A percentile compares a stretch with the other conserved stretches of the same genome.
Evolutionary conservation across 306 rosid genomes (phyloP).

Genomic region (Carpinus viminea): DNA sequence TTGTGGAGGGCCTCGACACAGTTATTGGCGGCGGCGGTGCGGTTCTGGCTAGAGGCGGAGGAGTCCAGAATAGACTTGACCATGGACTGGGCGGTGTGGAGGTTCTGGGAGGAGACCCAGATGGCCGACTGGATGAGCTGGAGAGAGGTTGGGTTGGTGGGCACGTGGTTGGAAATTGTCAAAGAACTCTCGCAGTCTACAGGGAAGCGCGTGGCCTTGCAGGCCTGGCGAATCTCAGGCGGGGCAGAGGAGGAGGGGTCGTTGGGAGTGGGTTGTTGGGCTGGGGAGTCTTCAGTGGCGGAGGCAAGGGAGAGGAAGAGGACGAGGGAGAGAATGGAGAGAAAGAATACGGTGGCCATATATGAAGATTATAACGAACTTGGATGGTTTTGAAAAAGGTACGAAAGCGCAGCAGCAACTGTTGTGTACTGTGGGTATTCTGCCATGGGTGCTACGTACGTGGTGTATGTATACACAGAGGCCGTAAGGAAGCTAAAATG

Average conservation of each 20-base stretch:
- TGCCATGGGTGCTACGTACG: background rate
- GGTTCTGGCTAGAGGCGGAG: constrained; percentile 45
- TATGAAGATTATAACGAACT: constrained; percentile 49
- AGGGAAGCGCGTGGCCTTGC: constrained; percentile 79
- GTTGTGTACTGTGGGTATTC: constrained; percentile 21
- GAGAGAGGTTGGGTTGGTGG: constrained; percentile 37
- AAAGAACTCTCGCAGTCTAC: constrained; percentile 52
- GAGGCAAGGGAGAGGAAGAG: constrained; percentile 48
- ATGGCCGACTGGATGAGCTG: constrained; percentile 53
- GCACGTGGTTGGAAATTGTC: constrained; percentile 22
- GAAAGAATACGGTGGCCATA: constrained; percentile 44
- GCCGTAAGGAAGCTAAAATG: too few relatives aligned
- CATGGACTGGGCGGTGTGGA: constrained; percentile 56
- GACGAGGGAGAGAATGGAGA: constrained; percentile 42
- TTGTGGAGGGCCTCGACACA: constrained; percentile 50
- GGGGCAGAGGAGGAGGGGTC: background rate
- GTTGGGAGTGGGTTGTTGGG: background rate
- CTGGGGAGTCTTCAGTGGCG: constrained; percentile 32
- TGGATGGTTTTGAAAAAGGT: constrained; percentile 28
- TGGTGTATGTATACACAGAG: too few relatives aligned
- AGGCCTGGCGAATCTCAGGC: constrained; percentile 43
- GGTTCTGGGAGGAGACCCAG: constrained; percentile 40
- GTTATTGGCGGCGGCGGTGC: constrained; percentile 57
- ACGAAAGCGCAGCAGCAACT: background rate
- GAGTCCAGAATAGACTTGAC: constrained; percentile 45